Conservation (phyloP, 148 eudicot species). For the Camellia sinensis region DNA sequence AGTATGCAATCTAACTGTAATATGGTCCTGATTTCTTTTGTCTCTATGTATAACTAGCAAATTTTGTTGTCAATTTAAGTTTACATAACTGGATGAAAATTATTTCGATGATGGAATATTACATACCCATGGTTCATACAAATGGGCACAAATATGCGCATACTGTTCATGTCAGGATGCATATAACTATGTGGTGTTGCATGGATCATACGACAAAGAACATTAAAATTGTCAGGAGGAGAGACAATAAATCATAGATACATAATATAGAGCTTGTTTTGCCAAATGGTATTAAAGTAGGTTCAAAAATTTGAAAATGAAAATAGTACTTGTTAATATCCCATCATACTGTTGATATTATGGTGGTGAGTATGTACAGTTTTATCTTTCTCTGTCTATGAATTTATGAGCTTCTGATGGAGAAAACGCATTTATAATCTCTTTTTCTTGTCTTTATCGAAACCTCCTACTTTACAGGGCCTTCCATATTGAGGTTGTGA, state of each 20-base stretch:
- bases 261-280: no score
- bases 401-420: not conserved
- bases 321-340: not conserved
- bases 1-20: slow-evolving; percentile 30
- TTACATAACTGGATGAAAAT: not conserved
- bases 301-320: not conserved
- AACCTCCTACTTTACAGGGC: no score
- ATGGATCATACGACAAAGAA: not conserved
- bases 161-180: not conserved
- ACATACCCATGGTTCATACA: not conserved
- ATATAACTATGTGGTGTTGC: not conserved
- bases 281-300: not conserved
- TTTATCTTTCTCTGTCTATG: not conserved
- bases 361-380: not conserved
- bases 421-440: not conserved
- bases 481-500: no score
- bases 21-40: not conserved
- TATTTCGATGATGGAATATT: not conserved
- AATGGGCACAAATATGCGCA: not conserved
- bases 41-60: not conserved
- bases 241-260: not conserved
- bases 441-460: not conserved
- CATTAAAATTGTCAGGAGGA: not conserved
- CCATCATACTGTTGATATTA: not conserved
- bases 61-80: not conserved